Conservation (phyloP, 148 eudicot genomes). For the Camellia japonica region DNA sequence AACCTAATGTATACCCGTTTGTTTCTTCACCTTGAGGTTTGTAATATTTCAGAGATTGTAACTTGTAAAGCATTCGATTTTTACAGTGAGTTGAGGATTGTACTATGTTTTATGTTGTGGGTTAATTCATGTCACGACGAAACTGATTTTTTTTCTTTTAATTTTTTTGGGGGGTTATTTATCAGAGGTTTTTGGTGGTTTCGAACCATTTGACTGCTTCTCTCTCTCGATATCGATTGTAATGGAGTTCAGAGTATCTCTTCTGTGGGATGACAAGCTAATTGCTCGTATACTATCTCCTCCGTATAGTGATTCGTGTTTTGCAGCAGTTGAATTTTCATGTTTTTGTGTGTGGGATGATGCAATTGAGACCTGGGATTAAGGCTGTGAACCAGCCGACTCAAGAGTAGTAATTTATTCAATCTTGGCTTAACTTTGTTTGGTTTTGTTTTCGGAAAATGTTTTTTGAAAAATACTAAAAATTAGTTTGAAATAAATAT, state of each 20-base stretch:
- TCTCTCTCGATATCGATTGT: neutral
- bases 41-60: conserved; percentile 19
- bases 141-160: neutral
- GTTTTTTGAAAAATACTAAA: too few relatives aligned
- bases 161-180: neutral
- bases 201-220: neutral
- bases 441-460: too few relatives aligned
- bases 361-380: too few relatives aligned
- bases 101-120: conserved; percentile 8
- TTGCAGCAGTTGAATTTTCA: neutral
- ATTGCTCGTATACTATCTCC: neutral
- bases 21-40: conserved; percentile 4
- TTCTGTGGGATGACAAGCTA: neutral
- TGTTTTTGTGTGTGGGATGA: too few relatives aligned
- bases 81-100: conserved; percentile 8
- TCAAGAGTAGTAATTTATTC: too few relatives aligned
- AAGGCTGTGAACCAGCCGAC: too few relatives aligned
- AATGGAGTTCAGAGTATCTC: neutral
- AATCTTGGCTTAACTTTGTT: too few relatives aligned
- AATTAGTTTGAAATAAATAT: too few relatives aligned
- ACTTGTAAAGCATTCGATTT: conserved; percentile 13
- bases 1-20: neutral
- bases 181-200: neutral
- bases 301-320: neutral
- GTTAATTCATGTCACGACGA: neutral